Conservation (phyloP, 129 eudicot genomes). For the Lactuca sativa region DNA sequence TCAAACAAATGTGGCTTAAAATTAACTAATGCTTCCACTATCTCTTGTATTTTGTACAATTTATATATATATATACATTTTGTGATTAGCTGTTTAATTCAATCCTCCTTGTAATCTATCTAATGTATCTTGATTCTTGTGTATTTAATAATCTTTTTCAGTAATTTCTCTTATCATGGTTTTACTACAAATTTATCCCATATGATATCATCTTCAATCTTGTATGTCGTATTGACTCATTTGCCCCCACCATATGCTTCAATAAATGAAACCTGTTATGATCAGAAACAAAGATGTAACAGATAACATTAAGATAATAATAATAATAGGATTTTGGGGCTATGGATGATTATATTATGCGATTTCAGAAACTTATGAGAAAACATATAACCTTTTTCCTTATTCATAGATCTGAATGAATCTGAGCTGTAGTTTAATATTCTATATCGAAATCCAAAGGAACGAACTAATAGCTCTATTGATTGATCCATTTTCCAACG, state of each 20-base stretch:
- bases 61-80: conserved; percentile 14
- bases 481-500: not conserved
- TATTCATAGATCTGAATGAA: conserved; percentile 30
- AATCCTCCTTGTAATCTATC: conserved; percentile 21
- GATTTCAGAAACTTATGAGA: not conserved
- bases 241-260: conserved; percentile 32
- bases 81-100: conserved; percentile 18
- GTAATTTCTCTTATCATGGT: not conserved
- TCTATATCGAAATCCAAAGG: not conserved
- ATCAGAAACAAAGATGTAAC: conserved; percentile 18
- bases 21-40: conserved; percentile 6
- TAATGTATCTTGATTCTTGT: conserved; percentile 14
- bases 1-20: conserved; percentile 28
- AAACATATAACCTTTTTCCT: not conserved
- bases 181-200: no score
- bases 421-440: conserved; percentile 5
- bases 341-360: not conserved
- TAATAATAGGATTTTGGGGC: not conserved
- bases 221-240: no score
- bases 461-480: not conserved
- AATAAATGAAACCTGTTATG: conserved; percentile 11
- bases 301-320: not conserved
- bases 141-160: conserved; percentile 11
- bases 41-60: not conserved
- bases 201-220: no score